Percentiles rank a stretch among this genome's conserved stretches.
phyloP scores from a whole-genome alignment of 441 rosid genomes.

The Gossypium armourianum region DNA sequence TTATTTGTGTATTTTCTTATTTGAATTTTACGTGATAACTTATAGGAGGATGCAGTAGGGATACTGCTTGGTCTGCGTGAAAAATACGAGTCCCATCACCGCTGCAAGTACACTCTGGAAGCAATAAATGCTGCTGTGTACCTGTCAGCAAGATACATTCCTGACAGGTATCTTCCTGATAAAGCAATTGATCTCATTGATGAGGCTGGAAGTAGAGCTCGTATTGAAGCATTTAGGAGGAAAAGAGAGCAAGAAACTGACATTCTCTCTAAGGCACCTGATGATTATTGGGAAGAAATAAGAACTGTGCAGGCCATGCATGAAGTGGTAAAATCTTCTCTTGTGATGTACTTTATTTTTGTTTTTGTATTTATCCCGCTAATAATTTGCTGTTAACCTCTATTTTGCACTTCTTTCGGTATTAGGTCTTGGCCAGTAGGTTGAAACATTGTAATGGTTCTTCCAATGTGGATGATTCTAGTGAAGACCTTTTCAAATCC shows the following conservation, averaged over 20 bases:
- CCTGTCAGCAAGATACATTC: slow-evolving; percentile 53
- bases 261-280: slow-evolving; percentile 70
- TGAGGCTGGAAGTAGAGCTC: slow-evolving; percentile 90
- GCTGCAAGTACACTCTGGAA: slow-evolving; percentile 48
- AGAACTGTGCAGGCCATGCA: slow-evolving; percentile 89
- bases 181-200: slow-evolving; percentile 76
- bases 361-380: not conserved
- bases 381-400: slow-evolving; percentile 17
- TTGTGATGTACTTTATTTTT: not conserved
- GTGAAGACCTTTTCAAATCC: slow-evolving; percentile 42
- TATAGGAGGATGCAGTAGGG: slow-evolving; percentile 59
- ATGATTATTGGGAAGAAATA: slow-evolving; percentile 94
- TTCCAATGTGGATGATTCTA: slow-evolving; percentile 32
- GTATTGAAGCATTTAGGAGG: slow-evolving; percentile 63
- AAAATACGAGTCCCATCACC: slow-evolving; percentile 63
- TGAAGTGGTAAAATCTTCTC: slow-evolving; percentile 52
- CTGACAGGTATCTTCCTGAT: slow-evolving; percentile 69
- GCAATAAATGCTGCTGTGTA: slow-evolving; percentile 68
- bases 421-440: slow-evolving; percentile 55
- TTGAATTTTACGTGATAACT: slow-evolving; percentile 9
- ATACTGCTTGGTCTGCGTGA: slow-evolving; percentile 58
- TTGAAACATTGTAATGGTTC: slow-evolving; percentile 34
- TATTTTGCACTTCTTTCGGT: slow-evolving; percentile 16
- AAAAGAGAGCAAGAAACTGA: slow-evolving; percentile 61
- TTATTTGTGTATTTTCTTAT: slow-evolving; percentile 17